Conservation (phyloP, 306 rosid species). For the Glycine tomentella region DNA sequence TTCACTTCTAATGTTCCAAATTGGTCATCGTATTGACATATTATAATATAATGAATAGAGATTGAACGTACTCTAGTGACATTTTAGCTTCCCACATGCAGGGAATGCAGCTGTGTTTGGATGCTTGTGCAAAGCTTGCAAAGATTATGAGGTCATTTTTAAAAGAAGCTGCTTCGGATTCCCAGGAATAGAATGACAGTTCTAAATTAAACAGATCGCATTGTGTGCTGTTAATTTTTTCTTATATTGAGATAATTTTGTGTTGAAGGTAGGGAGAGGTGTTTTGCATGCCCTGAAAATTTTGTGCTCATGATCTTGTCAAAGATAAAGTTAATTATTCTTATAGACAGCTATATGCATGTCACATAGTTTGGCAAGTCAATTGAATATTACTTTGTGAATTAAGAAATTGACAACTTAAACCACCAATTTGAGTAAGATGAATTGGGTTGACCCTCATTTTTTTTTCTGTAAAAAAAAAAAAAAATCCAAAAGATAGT, state of each 20-base stretch:
- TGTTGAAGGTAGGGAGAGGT: slow-evolving; percentile 28
- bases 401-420: neutral
- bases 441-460: neutral
- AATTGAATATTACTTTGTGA: neutral
- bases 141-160: slow-evolving; percentile 81
- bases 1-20: neutral
- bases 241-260: slow-evolving; percentile 37
- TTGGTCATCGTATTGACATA: neutral
- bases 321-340: slow-evolving; percentile 28
- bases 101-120: slow-evolving; percentile 93
- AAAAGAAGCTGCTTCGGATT: slow-evolving; percentile 67
- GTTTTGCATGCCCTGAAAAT: slow-evolving; percentile 46
- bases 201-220: slow-evolving; percentile 9
- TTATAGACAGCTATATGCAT: slow-evolving; percentile 33
- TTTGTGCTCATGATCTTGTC: slow-evolving; percentile 52
- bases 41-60: slow-evolving; percentile 23
- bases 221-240: slow-evolving; percentile 39
- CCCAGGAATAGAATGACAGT: slow-evolving; percentile 57
- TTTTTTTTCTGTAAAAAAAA: neutral
- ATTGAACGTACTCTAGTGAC: slow-evolving; percentile 26
- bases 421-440: too few species aligned
- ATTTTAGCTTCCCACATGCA: slow-evolving; percentile 46
- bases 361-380: neutral
- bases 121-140: slow-evolving; percentile 88
- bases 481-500: neutral